phyloP scores from a whole-genome alignment of 75 land plant genomes.

The Azolla pinnata region DNA sequence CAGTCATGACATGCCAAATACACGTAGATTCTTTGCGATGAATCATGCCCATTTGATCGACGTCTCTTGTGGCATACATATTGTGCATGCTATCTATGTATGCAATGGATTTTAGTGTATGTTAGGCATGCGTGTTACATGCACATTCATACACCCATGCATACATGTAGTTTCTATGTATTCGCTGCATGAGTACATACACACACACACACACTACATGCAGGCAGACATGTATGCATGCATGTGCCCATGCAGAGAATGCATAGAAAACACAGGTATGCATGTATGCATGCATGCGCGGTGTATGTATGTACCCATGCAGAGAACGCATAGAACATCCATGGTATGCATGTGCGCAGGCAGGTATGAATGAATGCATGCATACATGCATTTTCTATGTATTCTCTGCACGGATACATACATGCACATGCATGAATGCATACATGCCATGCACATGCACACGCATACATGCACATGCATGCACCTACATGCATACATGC shows the following conservation, averaged over 20 bases:
- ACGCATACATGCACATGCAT: slow-evolving; percentile 1
- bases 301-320: background rate
- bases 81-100: too few species aligned
- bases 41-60: too few species aligned
- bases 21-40: too few species aligned
- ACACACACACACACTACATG: background rate
- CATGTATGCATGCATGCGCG: background rate
- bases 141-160: background rate
- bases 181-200: background rate
- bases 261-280: background rate
- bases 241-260: background rate
- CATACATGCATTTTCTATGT: background rate
- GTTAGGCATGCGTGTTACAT: too few species aligned
- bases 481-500: background rate
- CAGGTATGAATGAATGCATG: background rate
- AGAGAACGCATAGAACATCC: too few species aligned
- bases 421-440: background rate
- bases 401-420: background rate
- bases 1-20: too few species aligned
- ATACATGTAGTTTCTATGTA: background rate
- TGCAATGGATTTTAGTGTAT: too few species aligned
- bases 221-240: background rate
- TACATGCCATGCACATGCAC: background rate
- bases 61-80: too few species aligned
- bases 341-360: background rate